phyloP scores from a whole-genome alignment of 805 yeast genomes.

The Ogataea saltuana region DNA sequence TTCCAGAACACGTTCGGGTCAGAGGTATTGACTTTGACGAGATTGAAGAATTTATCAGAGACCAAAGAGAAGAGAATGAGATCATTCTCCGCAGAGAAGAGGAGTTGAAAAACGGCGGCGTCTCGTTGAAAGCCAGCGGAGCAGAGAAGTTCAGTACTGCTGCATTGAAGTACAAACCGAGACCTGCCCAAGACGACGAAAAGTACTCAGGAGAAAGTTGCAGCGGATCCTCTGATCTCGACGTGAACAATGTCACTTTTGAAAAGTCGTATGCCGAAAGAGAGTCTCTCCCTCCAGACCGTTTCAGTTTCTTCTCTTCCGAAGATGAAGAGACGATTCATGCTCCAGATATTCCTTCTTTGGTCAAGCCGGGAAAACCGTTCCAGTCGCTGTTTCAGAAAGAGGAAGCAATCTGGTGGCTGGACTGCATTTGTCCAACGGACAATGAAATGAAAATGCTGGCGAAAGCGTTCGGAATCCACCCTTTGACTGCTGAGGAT shows the following conservation, averaged over 20 bases:
- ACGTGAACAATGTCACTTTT: constrained; percentile 23
- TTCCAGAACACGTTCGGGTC: constrained; percentile 56
- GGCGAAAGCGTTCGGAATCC: constrained; percentile 93
- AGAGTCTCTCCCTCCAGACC: constrained; percentile 54
- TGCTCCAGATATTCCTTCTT: constrained; percentile 80
- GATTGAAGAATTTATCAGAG: constrained; percentile 75
- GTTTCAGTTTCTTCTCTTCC: constrained; percentile 82
- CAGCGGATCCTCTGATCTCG: constrained; percentile 18
- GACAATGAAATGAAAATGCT: constrained; percentile 92
- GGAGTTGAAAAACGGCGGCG: constrained; percentile 27
- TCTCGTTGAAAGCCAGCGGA: constrained; percentile 33
- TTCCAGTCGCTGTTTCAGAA: constrained; percentile 69
- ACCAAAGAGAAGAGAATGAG: constrained; percentile 52
- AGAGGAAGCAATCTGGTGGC: constrained; percentile 90
- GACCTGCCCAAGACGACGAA: constrained; percentile 21
- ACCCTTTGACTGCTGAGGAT: constrained; percentile 97
- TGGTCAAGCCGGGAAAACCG: constrained; percentile 64
- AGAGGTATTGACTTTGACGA: constrained; percentile 91
- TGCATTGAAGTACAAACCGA: constrained; percentile 64
- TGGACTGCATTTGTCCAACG: constrained; percentile 91
- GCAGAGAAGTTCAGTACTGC: constrained; percentile 46
- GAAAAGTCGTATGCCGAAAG: constrained; percentile 18
- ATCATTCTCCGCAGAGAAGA: constrained; percentile 37
- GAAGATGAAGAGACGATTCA: constrained; percentile 86
- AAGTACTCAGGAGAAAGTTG: constrained; percentile 16